Conservation (phyloP, 306 rosid species). For the Rosa lucieae region DNA sequence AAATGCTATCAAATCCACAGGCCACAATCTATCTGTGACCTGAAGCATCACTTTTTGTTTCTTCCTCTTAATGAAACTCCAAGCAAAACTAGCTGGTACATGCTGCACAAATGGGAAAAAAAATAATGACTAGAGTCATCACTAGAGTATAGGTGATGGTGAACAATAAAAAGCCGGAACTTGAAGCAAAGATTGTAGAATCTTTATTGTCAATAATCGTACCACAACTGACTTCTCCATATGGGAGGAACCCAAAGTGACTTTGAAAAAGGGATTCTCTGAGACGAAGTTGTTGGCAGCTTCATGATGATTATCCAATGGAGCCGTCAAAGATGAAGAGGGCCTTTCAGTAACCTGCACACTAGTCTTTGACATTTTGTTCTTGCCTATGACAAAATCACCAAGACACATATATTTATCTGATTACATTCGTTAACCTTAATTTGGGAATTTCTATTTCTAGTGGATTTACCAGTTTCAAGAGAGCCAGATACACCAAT, state of each 20-base stretch:
- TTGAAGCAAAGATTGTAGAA: neutral
- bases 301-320: neutral
- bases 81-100: neutral
- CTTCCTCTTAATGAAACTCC: neutral
- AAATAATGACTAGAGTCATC: neutral
- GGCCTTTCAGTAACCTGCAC: neutral
- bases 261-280: slow-evolving; percentile 9
- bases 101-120: neutral
- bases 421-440: neutral
- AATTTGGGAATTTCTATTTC: neutral
- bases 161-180: neutral
- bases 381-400: neutral
- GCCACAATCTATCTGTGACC: neutral
- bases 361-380: neutral
- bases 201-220: neutral
- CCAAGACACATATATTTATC: neutral
- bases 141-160: neutral
- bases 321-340: neutral
- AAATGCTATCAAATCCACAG: neutral
- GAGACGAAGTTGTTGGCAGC: slow-evolving; percentile 8
- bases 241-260: neutral
- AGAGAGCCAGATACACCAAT: neutral
- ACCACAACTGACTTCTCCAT: neutral
- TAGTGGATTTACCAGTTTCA: neutral
- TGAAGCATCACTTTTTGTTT: neutral